Percentiles rank a stretch among this genome's conserved stretches.
Conservation (phyloP, 495 filamentous ascomycete genomes). For the Peziza echinospora region DNA sequence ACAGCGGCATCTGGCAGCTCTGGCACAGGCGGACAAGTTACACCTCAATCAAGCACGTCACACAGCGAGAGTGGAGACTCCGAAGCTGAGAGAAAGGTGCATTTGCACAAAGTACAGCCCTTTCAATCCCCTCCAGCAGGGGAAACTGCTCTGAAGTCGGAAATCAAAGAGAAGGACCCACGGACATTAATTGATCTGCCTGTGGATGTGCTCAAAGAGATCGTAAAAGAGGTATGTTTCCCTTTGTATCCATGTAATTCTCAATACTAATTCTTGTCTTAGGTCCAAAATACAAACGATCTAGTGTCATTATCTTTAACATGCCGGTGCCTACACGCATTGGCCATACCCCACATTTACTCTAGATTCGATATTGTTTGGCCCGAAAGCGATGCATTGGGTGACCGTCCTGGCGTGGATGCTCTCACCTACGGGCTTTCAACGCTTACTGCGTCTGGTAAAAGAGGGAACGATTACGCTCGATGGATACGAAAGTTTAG, state of each 20-base stretch:
- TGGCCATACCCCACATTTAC: slow-evolving; percentile 75
- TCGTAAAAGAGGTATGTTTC: slow-evolving; percentile 59
- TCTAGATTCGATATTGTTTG: slow-evolving; percentile 81
- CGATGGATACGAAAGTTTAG: slow-evolving; percentile 77
- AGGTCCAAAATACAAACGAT: slow-evolving; percentile 80
- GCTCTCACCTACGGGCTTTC: slow-evolving; percentile 78
- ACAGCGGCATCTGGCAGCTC: not conserved
- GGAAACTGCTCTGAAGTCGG: too few relatives aligned
- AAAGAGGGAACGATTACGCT: slow-evolving; percentile 54
- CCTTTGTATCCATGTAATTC: not conserved
- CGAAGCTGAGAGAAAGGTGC: not conserved
- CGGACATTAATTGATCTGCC: slow-evolving; percentile 54
- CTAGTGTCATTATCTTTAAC: slow-evolving; percentile 63
- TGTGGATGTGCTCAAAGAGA: slow-evolving; percentile 65
- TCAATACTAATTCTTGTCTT: not conserved
- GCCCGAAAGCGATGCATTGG: slow-evolving; percentile 49
- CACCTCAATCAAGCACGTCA: not conserved
- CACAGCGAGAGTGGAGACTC: not conserved
- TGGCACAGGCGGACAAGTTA: too few relatives aligned
- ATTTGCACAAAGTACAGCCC: too few relatives aligned
- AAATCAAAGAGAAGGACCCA: slow-evolving; percentile 20
- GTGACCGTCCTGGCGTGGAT: slow-evolving; percentile 59
- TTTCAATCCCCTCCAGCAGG: too few relatives aligned
- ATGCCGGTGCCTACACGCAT: slow-evolving; percentile 59
- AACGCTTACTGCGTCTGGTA: slow-evolving; percentile 35